Conservation (phyloP, 805 yeast genomes). For the Peterozyma xylosa region DNA sequence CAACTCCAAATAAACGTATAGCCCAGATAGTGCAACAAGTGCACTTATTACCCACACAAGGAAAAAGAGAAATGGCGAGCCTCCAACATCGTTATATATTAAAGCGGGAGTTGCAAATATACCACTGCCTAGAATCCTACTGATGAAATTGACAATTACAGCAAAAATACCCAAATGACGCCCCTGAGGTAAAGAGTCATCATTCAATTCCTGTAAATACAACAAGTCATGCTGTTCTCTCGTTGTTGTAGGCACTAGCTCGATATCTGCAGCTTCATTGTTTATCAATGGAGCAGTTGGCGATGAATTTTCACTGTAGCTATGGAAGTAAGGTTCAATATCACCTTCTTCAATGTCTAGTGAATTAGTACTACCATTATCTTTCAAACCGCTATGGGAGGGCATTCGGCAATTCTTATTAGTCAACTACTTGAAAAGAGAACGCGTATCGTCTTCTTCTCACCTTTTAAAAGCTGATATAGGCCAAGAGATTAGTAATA, state of each 20-base stretch:
- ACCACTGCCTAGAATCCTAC: slow-evolving; percentile 73
- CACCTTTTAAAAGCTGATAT: too few relatives aligned
- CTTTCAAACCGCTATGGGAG: too few relatives aligned
- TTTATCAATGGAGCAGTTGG: not conserved
- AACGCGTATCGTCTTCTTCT: too few relatives aligned
- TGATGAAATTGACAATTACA: slow-evolving; percentile 54
- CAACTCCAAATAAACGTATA: slow-evolving; percentile 58
- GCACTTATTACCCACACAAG: slow-evolving; percentile 60
- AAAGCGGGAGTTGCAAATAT: slow-evolving; percentile 68
- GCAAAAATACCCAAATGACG: slow-evolving; percentile 66
- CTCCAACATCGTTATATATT: slow-evolving; percentile 60
- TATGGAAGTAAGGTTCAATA: too few relatives aligned
- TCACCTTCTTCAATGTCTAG: too few relatives aligned
- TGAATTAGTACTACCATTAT: too few relatives aligned
- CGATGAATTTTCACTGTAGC: too few relatives aligned
- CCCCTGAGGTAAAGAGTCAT: slow-evolving; percentile 62
- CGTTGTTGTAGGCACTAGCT: slow-evolving; percentile 2
- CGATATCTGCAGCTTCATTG: not conserved
- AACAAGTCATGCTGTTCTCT: slow-evolving; percentile 7
- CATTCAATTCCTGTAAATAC: slow-evolving; percentile 4
- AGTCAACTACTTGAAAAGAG: too few relatives aligned
- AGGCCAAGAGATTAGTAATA: too few relatives aligned
- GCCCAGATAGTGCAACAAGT: slow-evolving; percentile 55
- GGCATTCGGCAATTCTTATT: too few relatives aligned
- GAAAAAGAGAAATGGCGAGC: slow-evolving; percentile 54